Evolutionary conservation across 768 basidiomycete genomes (phyloP), one percentile per base, ranked within the genome.

Genomic region (Pleurotus citrinopileatus): DNA sequence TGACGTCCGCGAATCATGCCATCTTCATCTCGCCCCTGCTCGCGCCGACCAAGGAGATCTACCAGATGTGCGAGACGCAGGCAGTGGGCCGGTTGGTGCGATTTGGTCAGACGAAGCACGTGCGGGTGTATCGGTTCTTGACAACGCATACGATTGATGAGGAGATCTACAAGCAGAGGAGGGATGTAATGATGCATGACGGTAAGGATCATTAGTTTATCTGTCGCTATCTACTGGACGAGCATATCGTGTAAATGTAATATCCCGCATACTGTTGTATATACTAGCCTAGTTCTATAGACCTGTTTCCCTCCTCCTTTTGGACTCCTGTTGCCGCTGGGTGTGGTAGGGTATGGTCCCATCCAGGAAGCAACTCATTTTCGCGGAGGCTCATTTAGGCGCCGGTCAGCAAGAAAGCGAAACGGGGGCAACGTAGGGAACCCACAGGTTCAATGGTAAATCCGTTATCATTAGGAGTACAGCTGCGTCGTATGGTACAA

Each of bases 1-100:
- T 98, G 65, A 97, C 94, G 2, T 84, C 82, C 29, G 95, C 95
- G 17, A 98, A 94, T 69, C 93, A 95, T 64, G 94, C 93, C 32
- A 87, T 97, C 66, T 98, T 98, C 78, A 75, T 98, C 53, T 94
- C 92, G 8, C 95, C 95, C 7, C 78, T 98, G 34, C 86, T 95
- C 32, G 85, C 93, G 0, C 80, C 81, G 8, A 82, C 85, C 17
- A 83, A 89, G 66, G 87, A 94, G 67, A 86, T 89, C 42, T 97
- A 96, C 64, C 83, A 86, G 38, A 90, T 91, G 47, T 84, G 84
- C 66, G 82, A 89, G 70, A 87, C 89, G 6, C 86, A 94, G 70
- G 89, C 91, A 8, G 81, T 95, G 53, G 88, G 94, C 58, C 84
- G 93, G 61, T 71, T 90, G 66, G 82, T 89, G 59, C 81, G 93